phyloP scores from a whole-genome alignment of 306 rosid genomes.

The Cyamopsis tetragonoloba region DNA sequence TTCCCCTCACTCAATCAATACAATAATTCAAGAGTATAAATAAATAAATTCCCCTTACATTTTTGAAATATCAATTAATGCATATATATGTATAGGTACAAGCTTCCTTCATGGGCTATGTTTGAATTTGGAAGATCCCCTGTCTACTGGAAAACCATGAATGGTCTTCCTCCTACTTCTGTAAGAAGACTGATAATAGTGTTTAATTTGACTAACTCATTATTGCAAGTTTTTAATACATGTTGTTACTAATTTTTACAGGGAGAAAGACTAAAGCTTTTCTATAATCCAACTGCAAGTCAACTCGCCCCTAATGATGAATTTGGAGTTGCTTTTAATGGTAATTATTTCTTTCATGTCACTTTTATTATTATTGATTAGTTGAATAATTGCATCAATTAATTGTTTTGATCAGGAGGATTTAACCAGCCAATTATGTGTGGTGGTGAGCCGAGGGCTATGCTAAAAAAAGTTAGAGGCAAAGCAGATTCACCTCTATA shows the following conservation, averaged over 20 bases:
- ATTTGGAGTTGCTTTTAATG: conserved; percentile 84
- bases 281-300: conserved; percentile 77
- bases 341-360: conserved; percentile 36
- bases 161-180: conserved; percentile 77
- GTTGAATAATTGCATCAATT: no score
- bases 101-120: conserved; percentile 85
- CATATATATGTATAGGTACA: conserved; percentile 41
- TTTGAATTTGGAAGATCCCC: conserved; percentile 83
- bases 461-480: conserved; percentile 73
- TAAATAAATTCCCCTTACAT: no score
- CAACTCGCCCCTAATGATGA: conserved; percentile 69
- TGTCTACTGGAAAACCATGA: conserved; percentile 89
- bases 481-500: conserved; percentile 83
- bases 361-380: no score
- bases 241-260: conserved; percentile 35
- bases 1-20: background rate
- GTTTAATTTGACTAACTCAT: background rate
- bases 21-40: no score
- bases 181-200: conserved; percentile 41
- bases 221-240: background rate
- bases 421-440: conserved; percentile 98
- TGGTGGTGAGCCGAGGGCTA: conserved; percentile 89
- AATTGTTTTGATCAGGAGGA: no score
- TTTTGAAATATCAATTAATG: background rate
- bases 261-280: conserved; percentile 85